phyloP scores from a whole-genome alignment of 1,139 yeast genomes.

The Zhuliangozyma blackwelliae region DNA sequence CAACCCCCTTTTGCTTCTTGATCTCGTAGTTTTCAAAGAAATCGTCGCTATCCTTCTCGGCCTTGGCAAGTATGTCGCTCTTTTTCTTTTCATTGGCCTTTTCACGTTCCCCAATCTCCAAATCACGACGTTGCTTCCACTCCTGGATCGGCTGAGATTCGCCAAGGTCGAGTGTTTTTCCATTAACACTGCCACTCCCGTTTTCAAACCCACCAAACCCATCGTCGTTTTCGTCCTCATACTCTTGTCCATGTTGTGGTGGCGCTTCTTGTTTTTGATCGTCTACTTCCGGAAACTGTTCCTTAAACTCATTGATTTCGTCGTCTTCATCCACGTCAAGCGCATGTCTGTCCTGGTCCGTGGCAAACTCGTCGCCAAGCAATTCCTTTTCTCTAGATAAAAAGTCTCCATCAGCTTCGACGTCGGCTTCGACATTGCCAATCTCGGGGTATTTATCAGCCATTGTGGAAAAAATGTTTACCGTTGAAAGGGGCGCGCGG shows the following conservation, averaged over 20 bases:
- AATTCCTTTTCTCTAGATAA: slow-evolving; percentile 80
- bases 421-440: slow-evolving; percentile 41
- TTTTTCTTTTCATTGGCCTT: slow-evolving; percentile 63
- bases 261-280: slow-evolving; percentile 10
- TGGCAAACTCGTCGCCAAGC: slow-evolving; percentile 76
- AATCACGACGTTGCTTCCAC: slow-evolving; percentile 82
- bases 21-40: slow-evolving; percentile 90
- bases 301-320: slow-evolving; percentile 62
- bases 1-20: slow-evolving; percentile 72
- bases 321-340: slow-evolving; percentile 55
- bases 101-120: slow-evolving; percentile 82
- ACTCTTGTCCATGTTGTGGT: slow-evolving; percentile 10
- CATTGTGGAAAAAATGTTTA: slow-evolving; percentile 42
- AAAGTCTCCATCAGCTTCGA: slow-evolving; percentile 50
- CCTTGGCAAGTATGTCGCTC: slow-evolving; percentile 66
- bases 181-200: slow-evolving; percentile 10
- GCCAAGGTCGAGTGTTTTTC: slow-evolving; percentile 21
- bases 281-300: slow-evolving; percentile 64
- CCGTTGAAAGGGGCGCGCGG: background rate
- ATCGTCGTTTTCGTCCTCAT: slow-evolving; percentile 16
- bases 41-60: slow-evolving; percentile 85
- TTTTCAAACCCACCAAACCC: slow-evolving; percentile 13
- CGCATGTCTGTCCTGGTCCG: slow-evolving; percentile 59
- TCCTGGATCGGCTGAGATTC: slow-evolving; percentile 58
- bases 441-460: slow-evolving; percentile 86